Evolutionary conservation across 2,329 filamentous ascomycete genomes (phyloP), one percentile per base, ranked within the genome.

Genomic region (Orbilia quercus): DNA sequence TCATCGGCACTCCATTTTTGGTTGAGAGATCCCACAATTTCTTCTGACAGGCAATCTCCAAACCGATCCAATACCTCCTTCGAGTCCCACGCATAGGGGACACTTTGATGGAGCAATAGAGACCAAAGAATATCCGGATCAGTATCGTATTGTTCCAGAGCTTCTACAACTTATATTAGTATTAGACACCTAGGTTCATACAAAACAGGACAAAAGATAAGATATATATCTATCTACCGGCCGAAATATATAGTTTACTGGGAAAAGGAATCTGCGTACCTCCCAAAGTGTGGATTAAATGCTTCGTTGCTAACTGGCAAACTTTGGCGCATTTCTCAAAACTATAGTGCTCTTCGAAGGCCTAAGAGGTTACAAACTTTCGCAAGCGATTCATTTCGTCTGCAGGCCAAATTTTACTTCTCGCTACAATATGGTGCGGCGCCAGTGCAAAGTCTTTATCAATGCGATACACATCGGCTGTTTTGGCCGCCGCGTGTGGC

Each of bases 51-150:
- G 22, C 51, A 11, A 28, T 38, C 16, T 11, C 25, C 31, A 12
- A 55, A 20, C 3, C 38, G 7, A 14, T 55, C 34, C 25, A 55
- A 23, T 2, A 2, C 9, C 20, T 40, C 40, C 7, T 55, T 11
- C 5, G 51, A 55, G 16, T 55, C 51, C n/a, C 34, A 55, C 11
- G 20, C 51, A 42, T 34, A 55, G 12, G 51, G 40, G 11, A 55
- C n/a, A 25, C 51, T 42, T n/a, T 55, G 51, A 25, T 40, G 51
- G 2, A 55, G 9, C 4, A 55, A 12, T 7, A 55, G n/a, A 3
- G 31, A 40, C 34, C 51, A 55, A 12, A 55, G 51, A 25, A 55
- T 55, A 42, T 55, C 51, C 2, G 51, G 51, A 23, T 55, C 51
- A 12, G 51, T 55, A 18, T 55, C 51, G 16, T 55, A 55, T 55